Percentiles rank a stretch among this genome's conserved stretches.
Conservation (phyloP, 768 basidiomycete species). For the Termitomyces heimii region DNA sequence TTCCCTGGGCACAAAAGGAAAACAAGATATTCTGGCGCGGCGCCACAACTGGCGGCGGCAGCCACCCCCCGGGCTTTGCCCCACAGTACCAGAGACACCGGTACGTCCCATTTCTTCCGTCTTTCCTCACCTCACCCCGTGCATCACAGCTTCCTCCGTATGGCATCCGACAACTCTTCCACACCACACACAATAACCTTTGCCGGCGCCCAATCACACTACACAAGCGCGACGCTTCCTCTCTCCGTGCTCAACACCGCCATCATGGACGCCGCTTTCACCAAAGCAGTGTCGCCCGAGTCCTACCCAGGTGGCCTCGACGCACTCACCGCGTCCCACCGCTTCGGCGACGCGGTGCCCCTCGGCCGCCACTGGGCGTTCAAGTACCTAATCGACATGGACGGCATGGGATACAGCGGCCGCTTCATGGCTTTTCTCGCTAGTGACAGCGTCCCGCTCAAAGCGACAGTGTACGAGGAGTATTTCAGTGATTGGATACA, state of each 20-base stretch:
- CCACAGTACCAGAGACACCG: conserved; percentile 84
- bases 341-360: conserved; percentile 71
- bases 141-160: conserved; percentile 54
- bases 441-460: conserved; percentile 86
- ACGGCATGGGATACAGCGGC: conserved; percentile 94
- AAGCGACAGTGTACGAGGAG: conserved; percentile 88
- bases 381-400: conserved; percentile 89
- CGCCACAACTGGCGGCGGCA: conserved; percentile 93
- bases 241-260: conserved; percentile 55
- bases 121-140: background rate
- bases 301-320: conserved; percentile 73
- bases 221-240: conserved; percentile 57
- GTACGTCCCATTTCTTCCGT: conserved; percentile 27
- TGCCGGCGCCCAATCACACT: conserved; percentile 54
- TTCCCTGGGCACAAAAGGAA: conserved; percentile 85
- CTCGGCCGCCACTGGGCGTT: conserved; percentile 91
- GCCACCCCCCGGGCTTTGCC: conserved; percentile 77
- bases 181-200: conserved; percentile 62
- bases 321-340: conserved; percentile 56
- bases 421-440: conserved; percentile 82
- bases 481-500: conserved; percentile 90
- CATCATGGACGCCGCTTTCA: conserved; percentile 86
- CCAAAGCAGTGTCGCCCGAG: conserved; percentile 62
- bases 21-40: conserved; percentile 93
- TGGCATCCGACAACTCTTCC: conserved; percentile 56